phyloP scores from a whole-genome alignment of 306 rosid species.

The Malus fusca region DNA sequence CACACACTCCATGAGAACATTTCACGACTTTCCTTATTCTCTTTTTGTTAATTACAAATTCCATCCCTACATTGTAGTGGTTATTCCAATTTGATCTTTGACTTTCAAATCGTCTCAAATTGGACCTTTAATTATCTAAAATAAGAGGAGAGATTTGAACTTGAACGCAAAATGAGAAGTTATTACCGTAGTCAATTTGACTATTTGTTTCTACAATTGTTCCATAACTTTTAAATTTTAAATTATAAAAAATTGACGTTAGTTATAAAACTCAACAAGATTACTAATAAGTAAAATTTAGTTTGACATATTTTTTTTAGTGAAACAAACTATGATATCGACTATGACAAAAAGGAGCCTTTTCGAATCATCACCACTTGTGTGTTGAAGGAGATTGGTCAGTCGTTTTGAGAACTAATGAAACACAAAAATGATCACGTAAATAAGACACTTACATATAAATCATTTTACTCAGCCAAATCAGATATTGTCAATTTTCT shows the following conservation, averaged over 20 bases:
- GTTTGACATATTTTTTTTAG: background rate
- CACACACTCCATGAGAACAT: background rate
- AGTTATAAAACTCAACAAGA: background rate
- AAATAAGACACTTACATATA: no score
- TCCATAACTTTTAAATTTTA: no score
- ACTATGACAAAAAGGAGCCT: background rate
- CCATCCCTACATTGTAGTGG: background rate
- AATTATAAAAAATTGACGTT: background rate
- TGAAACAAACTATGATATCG: no score
- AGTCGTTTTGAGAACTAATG: background rate
- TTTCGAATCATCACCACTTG: background rate
- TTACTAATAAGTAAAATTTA: no score
- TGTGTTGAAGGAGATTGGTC: background rate
- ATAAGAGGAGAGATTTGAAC: accelerated
- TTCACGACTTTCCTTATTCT: background rate
- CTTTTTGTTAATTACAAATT: background rate
- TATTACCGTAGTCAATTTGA: no score
- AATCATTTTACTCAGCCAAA: background rate
- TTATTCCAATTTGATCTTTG: background rate
- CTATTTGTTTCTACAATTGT: no score
- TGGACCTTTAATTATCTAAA: no score
- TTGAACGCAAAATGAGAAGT: accelerated
- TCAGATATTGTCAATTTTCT: no score
- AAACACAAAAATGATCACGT: no score
- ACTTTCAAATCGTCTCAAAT: no score